Evolutionary conservation across 2,329 filamentous ascomycete species (phyloP).

Genomic region (Colletotrichum noveboracense): DNA sequence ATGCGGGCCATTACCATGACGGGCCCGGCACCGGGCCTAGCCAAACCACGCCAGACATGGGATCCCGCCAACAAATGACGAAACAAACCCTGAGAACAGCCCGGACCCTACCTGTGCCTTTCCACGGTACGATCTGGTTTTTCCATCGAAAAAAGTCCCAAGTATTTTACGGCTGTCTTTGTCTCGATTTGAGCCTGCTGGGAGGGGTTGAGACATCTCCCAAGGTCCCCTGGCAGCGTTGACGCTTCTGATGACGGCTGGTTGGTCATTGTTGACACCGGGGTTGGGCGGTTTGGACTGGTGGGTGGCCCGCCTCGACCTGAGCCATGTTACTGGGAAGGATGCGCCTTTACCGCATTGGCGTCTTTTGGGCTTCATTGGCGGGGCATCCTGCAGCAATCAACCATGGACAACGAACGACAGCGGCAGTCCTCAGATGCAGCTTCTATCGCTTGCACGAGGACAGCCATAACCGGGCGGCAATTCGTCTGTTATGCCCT

Average conservation of each 20-base stretch:
- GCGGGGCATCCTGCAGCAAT: slow-evolving; percentile 14
- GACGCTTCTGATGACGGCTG: neutral
- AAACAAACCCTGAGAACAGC: slow-evolving; percentile 17
- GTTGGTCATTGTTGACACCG: neutral
- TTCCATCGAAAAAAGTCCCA: neutral
- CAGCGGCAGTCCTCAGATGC: slow-evolving; percentile 1
- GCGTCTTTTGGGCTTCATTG: slow-evolving; percentile 7
- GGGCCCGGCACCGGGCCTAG: neutral
- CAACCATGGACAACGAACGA: slow-evolving; percentile 8
- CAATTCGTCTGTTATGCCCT: neutral
- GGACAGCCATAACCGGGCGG: neutral
- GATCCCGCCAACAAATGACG: slow-evolving; percentile 16
- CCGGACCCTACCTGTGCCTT: neutral
- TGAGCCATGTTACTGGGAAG: slow-evolving; percentile 4
- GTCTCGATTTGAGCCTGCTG: neutral
- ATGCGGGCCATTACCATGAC: slow-evolving; percentile 9
- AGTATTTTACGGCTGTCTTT: neutral
- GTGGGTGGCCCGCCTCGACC: neutral
- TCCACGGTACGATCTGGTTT: neutral
- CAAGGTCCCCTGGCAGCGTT: neutral
- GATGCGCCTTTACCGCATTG: slow-evolving; percentile 4
- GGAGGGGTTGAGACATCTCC: neutral
- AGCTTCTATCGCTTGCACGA: slow-evolving; percentile 1
- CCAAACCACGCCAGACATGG: slow-evolving; percentile 14
- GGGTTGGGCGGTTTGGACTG: neutral